A percentile compares a stretch with the other conserved stretches of the same genome.
phyloP scores from a whole-genome alignment of 1,284 basidiomycete genomes.

The Ceratobasidium sp. region DNA sequence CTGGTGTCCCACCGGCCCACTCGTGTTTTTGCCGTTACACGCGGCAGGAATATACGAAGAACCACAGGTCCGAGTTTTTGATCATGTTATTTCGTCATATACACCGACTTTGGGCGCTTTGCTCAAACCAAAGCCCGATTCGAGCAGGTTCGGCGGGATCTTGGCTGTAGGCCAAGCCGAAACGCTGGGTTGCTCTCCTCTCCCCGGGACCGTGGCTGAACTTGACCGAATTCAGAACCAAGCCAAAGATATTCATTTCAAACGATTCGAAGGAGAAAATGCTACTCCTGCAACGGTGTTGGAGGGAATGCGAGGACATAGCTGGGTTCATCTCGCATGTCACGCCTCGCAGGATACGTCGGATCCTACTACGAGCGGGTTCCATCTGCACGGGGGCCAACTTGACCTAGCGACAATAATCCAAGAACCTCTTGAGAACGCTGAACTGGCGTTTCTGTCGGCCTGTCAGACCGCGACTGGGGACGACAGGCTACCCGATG shows the following conservation, averaged over 20 bases:
- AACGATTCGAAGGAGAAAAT: not conserved
- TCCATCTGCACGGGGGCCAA: slow-evolving; percentile 7
- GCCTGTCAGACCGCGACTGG: not conserved
- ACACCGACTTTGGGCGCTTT: not conserved
- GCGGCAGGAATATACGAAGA: not conserved
- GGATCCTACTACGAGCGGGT: slow-evolving; percentile 6
- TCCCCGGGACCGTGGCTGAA: not conserved
- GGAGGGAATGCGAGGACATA: not conserved
- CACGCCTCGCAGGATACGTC: slow-evolving; percentile 3
- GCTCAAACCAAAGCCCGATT: not conserved
- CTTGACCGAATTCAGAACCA: not conserved
- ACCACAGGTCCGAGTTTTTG: not conserved
- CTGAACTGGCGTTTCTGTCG: not conserved
- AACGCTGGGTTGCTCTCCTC: not conserved
- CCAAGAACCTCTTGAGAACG: not conserved
- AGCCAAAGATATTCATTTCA: not conserved
- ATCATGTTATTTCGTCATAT: not conserved
- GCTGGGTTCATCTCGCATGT: slow-evolving; percentile 20
- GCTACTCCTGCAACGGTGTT: not conserved
- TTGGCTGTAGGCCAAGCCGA: not conserved
- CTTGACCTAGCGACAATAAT: not conserved
- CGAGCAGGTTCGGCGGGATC: not conserved
- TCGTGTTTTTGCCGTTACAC: not conserved
- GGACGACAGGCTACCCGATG: not conserved
- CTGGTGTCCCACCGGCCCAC: slow-evolving; percentile 1